Evolutionary conservation across 805 yeast genomes (phyloP), one percentile per base, ranked within the genome.

Genomic region (Teunomyces funiuensis): DNA sequence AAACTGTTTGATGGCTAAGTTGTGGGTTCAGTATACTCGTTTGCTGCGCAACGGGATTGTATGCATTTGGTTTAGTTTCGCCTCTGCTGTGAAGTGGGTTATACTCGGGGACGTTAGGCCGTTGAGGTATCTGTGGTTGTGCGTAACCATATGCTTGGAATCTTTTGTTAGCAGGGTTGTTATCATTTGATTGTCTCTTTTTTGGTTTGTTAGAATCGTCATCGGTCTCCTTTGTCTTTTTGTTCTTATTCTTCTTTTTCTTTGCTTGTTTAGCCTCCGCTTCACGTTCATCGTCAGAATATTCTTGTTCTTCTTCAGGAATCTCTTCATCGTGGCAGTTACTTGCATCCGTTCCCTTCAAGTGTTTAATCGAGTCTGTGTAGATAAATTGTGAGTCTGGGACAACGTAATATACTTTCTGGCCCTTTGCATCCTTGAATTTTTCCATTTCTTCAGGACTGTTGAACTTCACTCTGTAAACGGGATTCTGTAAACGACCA

Each of bases 301-400:
- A 91, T 58, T 91, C 98, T 60, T 88, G 95, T 60, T 93, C 98
- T 22, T 86, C 95, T 51, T 82, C 89, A 0, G 96, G 88, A 22
- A 91, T 64, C 55, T 93, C 99, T 65, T 93, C 98, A 61, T 93
- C 99, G 58, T 88, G 85, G 60, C 88, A 83, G 53, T 93, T 93
- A 55, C 95, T 85, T 0, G 99, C 99, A 66, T 93, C 99, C 1
- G 89, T 83, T 17, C 98, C 99, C 54, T 84, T 90, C 14, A 82
- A 44, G 16, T 74, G 66, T 52, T 80, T 86, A 41, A 90, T 74
- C 17, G 78, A 66, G 39, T 84, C 85, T 0, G 98, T 91, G 48
- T 82, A 79, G 6, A 85, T 70, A 63, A 89, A 91, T 41, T 84
- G 76, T 0, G 97, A 84, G 27, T 79, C 85, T 2, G 89, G 83